Evolutionary conservation across 1,284 basidiomycete genomes (phyloP).

Genomic region (Apiotrichum akiyoshidainum): DNA sequence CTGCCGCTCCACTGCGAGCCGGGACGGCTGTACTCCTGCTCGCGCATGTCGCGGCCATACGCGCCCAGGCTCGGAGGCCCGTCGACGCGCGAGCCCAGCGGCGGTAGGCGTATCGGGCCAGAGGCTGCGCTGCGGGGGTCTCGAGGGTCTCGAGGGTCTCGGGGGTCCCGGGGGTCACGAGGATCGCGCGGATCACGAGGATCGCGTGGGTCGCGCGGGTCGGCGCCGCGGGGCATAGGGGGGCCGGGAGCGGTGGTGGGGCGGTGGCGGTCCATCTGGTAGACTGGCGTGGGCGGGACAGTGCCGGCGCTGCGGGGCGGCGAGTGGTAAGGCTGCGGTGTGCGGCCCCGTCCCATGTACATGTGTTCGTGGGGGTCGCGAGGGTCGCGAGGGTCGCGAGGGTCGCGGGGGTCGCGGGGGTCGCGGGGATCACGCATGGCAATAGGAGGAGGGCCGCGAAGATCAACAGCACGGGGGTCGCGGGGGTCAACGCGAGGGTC

Average conservation of each 20-base stretch:
- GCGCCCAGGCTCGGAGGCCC: slow-evolving; percentile 17
- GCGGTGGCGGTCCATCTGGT: slow-evolving; percentile 6
- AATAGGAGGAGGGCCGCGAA: not conserved
- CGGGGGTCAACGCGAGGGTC: not conserved
- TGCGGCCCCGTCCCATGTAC: not conserved
- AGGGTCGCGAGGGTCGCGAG: too few species aligned
- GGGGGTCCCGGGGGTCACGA: slow-evolving; percentile 11
- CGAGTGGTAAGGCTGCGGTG: slow-evolving; percentile 2
- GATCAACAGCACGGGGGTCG: slow-evolving; percentile 8
- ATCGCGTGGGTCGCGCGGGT: slow-evolving; percentile 11
- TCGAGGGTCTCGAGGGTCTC: not conserved
- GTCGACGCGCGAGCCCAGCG: slow-evolving; percentile 16
- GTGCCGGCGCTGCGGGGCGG: slow-evolving; percentile 12
- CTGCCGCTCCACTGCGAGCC: slow-evolving; percentile 17
- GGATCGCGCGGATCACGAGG: slow-evolving; percentile 7
- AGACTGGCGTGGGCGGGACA: not conserved
- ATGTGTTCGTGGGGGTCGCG: not conserved
- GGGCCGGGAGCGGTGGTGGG: slow-evolving; percentile 1
- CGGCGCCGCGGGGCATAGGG: not conserved
- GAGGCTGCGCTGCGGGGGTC: not conserved
- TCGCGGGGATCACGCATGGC: slow-evolving; percentile 2
- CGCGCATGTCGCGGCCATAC: slow-evolving; percentile 12
- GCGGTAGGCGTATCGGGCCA: slow-evolving; percentile 9
- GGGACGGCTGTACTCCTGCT: slow-evolving; percentile 12
- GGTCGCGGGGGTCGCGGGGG: slow-evolving; percentile 1